These are phyloP conservation scores for Acaromyces ingoldii DNA, from an alignment of 1,284 basidiomycete genomes.

Conservation along the genomic window DNA sequence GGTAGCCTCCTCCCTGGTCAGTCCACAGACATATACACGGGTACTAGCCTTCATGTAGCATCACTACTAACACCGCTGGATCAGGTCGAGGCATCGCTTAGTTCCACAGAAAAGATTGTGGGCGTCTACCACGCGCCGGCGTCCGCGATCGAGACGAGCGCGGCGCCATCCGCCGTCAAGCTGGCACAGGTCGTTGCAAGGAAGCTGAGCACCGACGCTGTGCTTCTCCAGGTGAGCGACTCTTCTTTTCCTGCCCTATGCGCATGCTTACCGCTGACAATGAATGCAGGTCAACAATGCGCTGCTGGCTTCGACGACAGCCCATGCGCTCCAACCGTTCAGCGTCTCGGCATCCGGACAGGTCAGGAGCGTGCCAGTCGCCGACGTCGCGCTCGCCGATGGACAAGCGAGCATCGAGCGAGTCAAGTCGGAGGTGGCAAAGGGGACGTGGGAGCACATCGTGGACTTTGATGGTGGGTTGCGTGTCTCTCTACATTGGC, in stretches of 20 bases:
- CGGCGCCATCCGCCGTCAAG: background rate
- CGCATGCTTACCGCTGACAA: background rate
- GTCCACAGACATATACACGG: no score
- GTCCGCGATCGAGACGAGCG: background rate
- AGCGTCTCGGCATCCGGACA: background rate
- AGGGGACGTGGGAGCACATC: background rate
- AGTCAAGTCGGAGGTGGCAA: background rate
- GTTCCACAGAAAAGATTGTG: no score
- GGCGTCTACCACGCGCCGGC: constrained; percentile 2
- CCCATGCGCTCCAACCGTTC: background rate
- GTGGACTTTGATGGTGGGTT: constrained; percentile 6
- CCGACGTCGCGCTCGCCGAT: background rate
- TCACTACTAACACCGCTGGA: no score
- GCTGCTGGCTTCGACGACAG: background rate
- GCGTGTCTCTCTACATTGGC: no score
- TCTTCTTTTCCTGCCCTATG: background rate
- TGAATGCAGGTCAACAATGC: background rate
- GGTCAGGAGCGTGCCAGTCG: background rate
- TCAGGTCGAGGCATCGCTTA: no score
- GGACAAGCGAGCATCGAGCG: background rate
- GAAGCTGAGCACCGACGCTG: background rate
- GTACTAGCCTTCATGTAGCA: no score
- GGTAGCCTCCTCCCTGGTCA: background rate
- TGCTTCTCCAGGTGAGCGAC: background rate
- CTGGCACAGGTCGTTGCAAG: background rate